Evolutionary conservation across 345 rosid species (phyloP), one percentile per base, ranked within the genome.

Genomic region (Eucalyptus cladocalyx): DNA sequence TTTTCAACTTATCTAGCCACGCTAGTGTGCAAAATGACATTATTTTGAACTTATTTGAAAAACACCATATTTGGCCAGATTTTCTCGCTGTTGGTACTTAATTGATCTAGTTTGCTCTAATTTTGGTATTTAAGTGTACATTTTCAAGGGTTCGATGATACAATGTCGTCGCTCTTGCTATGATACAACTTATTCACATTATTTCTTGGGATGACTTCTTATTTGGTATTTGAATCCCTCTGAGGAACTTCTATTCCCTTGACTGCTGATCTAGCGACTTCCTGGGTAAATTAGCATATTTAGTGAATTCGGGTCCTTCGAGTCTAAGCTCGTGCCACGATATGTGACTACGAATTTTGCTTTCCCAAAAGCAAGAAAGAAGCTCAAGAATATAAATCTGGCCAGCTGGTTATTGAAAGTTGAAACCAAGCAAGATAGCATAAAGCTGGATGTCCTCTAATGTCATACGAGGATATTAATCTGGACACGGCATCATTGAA

Each of bases 371-470:
- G 92, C 80, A 92, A 95, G 89, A 96, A 95, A 93, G 65, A 58
- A 58, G 65, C n/a, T 58, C 15, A 58, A 58, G n/a, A 21, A 54
- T 21, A 23, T 54, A 96, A 97, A 95, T 95, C 96, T 90, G 96
- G 98, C 91, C 97, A 94, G 90, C 48, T 90, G 88, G 92, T 96
- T 88, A 90, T 94, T 87, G 98, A 97, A 93, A 95, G 89, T 94
- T 87, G 98, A 97, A 93, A 95, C 94, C 94, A 97, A 96, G 93
- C 98, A 98, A 90, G 97, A 98, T 49, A 95, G 99, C 87, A 98
- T 96, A 88, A 98, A 98, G 89, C 96, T 98, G 93, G 99, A 98
- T 91, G 99, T 98, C 89, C 97, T 98, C 87, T 98, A 89, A 97
- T 99, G 80, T 97, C 99, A 51, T 96, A 98, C 91, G 95, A 95